A percentile compares a stretch with the other conserved stretches of the same genome.
Conservation (phyloP, 2,329 filamentous ascomycete genomes). For the Diaporthe helianthi region DNA sequence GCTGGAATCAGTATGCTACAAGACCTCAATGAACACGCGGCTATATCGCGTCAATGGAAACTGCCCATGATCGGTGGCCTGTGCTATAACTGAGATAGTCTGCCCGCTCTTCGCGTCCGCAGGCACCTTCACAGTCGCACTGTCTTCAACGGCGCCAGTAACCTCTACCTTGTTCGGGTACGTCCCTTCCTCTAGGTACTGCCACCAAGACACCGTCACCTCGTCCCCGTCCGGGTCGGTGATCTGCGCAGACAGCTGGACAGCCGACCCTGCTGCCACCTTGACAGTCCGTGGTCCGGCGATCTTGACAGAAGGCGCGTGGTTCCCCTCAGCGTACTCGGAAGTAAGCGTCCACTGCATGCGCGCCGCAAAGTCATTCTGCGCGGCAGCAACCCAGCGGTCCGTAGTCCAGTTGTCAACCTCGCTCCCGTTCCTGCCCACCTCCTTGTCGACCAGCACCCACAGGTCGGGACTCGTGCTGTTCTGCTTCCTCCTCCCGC, state of each 20-base stretch:
- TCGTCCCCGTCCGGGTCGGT: background rate
- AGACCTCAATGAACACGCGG: constrained; percentile 1
- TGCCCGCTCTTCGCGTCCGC: background rate
- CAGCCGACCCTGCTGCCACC: background rate
- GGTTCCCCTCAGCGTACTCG: background rate
- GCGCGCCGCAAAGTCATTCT: background rate
- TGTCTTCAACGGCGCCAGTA: background rate
- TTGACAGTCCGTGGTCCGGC: background rate
- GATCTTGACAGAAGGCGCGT: background rate
- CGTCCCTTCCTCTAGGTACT: background rate
- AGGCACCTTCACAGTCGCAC: background rate
- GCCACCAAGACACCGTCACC: background rate
- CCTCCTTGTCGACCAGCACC: background rate
- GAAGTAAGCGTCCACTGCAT: background rate
- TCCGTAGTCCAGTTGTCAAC: background rate
- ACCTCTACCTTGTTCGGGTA: background rate
- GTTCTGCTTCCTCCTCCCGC: background rate
- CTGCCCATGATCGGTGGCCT: constrained; percentile 11
- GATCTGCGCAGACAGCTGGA: background rate
- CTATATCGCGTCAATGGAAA: constrained; percentile 16
- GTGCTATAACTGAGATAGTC: constrained; percentile 12
- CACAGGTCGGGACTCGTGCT: background rate
- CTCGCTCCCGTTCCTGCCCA: background rate
- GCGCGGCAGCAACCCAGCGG: background rate
- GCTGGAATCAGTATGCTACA: background rate